These are phyloP conservation scores for Lagenaria siceraria DNA, from an alignment of 306 rosid genomes.

Conservation along the genomic window DNA sequence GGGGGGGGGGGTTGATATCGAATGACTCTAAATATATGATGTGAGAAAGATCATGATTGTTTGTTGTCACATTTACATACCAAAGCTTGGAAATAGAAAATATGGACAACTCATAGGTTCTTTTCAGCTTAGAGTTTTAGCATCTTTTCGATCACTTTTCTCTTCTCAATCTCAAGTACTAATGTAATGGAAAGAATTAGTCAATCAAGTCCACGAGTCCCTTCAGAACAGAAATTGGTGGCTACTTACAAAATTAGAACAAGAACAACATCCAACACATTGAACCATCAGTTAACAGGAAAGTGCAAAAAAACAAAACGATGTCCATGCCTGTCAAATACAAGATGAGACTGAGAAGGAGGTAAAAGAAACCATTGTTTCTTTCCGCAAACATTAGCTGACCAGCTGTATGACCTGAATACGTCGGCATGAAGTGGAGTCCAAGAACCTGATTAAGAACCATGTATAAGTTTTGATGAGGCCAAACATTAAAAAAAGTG, in stretches of 20 bases:
- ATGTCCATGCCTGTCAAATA: slow-evolving; percentile 63
- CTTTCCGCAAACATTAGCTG: slow-evolving; percentile 82
- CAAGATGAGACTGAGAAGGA: slow-evolving; percentile 68
- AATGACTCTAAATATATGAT: neutral
- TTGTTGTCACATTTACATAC: neutral
- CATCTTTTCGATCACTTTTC: neutral
- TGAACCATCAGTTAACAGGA: neutral
- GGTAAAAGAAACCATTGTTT: slow-evolving; percentile 80
- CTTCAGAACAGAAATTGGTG: neutral
- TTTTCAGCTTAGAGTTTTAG: neutral
- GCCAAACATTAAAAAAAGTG: neutral
- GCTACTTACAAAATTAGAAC: neutral
- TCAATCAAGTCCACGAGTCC: neutral
- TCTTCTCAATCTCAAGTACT: neutral
- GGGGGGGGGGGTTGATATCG: neutral
- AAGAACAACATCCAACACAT: neutral
- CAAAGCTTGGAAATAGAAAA: no score
- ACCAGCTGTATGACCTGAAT: slow-evolving; percentile 96
- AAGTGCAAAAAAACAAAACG: slow-evolving; percentile 13
- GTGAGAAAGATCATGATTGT: neutral
- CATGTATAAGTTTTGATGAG: neutral
- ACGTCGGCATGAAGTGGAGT: slow-evolving; percentile 98
- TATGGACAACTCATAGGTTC: neutral
- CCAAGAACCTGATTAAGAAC: slow-evolving; percentile 64
- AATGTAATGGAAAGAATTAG: neutral